Percentiles rank a stretch among this genome's conserved stretches.
Conservation (phyloP, 2,329 filamentous ascomycete species). For the Neoscytalidium dimidiatum region DNA sequence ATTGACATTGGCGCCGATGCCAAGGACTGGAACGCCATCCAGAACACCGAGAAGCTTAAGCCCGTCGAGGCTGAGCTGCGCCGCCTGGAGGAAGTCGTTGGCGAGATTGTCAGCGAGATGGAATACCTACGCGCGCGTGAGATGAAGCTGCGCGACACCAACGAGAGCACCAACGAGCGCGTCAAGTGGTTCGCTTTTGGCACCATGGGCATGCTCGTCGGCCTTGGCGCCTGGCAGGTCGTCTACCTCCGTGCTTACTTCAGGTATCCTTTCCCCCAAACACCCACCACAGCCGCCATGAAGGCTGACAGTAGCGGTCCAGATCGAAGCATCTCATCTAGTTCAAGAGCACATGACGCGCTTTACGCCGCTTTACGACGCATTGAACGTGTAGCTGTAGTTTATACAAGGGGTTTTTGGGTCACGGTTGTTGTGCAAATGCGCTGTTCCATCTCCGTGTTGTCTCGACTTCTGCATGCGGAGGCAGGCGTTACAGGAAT, state of each 20-base stretch:
- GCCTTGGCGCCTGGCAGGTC: conserved; percentile 93
- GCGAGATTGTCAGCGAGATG: conserved; percentile 91
- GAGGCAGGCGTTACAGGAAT: neutral
- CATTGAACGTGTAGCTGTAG: conserved; percentile 15
- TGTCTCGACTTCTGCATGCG: conserved; percentile 8
- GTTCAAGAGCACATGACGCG: conserved; percentile 4
- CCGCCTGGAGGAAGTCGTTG: conserved; percentile 86
- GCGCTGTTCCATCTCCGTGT: conserved; percentile 3
- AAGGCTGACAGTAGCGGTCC: neutral
- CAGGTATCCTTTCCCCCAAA: conserved; percentile 60
- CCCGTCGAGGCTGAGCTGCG: conserved; percentile 93
- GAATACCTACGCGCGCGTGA: conserved; percentile 88
- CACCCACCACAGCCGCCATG: too few relatives aligned
- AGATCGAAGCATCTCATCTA: conserved; percentile 56
- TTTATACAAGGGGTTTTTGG: conserved; percentile 15
- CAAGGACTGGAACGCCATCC: conserved; percentile 96
- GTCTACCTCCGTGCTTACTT: conserved; percentile 98
- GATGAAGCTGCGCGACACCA: conserved; percentile 95
- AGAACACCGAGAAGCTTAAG: conserved; percentile 96
- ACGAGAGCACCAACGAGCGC: conserved; percentile 98
- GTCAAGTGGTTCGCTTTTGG: conserved; percentile 98
- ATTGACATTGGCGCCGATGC: conserved; percentile 96
- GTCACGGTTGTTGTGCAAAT: conserved; percentile 12
- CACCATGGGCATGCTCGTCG: conserved; percentile 88
- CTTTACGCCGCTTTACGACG: conserved; percentile 17